Conservation (phyloP, 2,329 filamentous ascomycete species). For the Phyllosticta capitalensis region DNA sequence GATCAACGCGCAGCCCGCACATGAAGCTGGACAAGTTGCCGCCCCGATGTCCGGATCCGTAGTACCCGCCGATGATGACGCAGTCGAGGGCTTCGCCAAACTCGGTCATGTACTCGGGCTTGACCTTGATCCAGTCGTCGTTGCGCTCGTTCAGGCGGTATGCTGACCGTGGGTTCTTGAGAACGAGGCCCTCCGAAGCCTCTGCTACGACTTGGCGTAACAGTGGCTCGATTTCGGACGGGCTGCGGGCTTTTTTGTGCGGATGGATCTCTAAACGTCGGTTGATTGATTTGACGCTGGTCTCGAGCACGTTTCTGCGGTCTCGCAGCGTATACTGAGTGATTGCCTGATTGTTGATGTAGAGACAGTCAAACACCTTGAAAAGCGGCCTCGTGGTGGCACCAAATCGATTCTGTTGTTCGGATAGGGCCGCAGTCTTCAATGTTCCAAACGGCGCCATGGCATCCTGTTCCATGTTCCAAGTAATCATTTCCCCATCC, state of each 20-base stretch:
- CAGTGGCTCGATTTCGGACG: conserved; percentile 66
- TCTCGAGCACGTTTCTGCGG: conserved; percentile 63
- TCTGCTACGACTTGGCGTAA: conserved; percentile 78
- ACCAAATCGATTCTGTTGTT: conserved; percentile 61
- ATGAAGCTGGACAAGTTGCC: conserved; percentile 77
- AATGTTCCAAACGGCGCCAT: conserved; percentile 86
- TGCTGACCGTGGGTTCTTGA: conserved; percentile 84
- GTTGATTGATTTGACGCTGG: conserved; percentile 58
- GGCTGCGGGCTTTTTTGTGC: conserved; percentile 55
- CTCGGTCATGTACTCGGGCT: conserved; percentile 96
- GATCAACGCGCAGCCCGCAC: conserved; percentile 73
- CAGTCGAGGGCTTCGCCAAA: conserved; percentile 91
- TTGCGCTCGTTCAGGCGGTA: conserved; percentile 85
- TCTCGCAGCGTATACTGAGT: conserved; percentile 77
- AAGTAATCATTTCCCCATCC: conserved; percentile 98
- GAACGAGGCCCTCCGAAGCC: conserved; percentile 77
- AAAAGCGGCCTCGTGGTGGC: conserved; percentile 66
- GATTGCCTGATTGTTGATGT: conserved; percentile 70
- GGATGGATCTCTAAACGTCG: conserved; percentile 76
- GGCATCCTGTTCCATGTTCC: conserved; percentile 78
- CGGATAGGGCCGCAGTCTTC: conserved; percentile 77
- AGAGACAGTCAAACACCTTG: conserved; percentile 83
- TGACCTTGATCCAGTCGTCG: conserved; percentile 97
- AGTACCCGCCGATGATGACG: conserved; percentile 84
- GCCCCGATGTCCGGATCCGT: conserved; percentile 75